These are phyloP conservation scores for Henckelia pumila DNA, from an alignment of 257 asterid species.

Conservation along the genomic window DNA sequence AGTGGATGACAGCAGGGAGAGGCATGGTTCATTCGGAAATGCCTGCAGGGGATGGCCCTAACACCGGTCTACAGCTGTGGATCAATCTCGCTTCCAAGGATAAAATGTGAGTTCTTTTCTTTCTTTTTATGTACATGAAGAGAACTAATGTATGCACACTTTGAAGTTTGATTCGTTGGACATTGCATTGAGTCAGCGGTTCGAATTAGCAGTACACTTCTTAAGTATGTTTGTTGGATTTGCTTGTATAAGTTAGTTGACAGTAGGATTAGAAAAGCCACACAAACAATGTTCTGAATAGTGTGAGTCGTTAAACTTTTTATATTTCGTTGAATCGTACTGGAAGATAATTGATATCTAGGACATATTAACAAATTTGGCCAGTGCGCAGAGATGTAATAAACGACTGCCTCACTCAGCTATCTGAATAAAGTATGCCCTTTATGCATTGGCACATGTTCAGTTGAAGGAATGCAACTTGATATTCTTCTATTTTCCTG, in stretches of 20 bases:
- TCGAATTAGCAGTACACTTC: neutral
- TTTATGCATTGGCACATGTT: neutral
- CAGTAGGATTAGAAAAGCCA: neutral
- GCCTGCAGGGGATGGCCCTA: conserved; percentile 82
- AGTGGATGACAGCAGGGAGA: conserved; percentile 99
- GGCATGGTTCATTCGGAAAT: conserved; percentile 96
- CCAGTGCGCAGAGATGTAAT: neutral
- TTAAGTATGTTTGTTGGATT: neutral
- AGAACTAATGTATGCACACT: neutral
- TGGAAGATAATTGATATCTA: neutral
- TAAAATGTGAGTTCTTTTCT: conserved; percentile 59
- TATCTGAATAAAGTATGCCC: too few species aligned
- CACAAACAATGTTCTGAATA: neutral
- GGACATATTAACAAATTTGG: neutral
- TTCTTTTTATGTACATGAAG: neutral
- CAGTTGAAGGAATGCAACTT: neutral
- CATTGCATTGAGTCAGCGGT: neutral
- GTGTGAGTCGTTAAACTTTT: neutral
- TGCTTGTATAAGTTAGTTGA: neutral
- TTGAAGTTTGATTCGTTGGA: too few species aligned
- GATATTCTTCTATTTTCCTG: neutral
- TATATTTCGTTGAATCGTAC: neutral
- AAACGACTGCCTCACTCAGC: neutral
- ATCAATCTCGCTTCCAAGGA: conserved; percentile 88
- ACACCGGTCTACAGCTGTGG: conserved; percentile 82